Conservation (phyloP, 208 protist genomes). For the Trypanosomatidae sp. region DNA sequence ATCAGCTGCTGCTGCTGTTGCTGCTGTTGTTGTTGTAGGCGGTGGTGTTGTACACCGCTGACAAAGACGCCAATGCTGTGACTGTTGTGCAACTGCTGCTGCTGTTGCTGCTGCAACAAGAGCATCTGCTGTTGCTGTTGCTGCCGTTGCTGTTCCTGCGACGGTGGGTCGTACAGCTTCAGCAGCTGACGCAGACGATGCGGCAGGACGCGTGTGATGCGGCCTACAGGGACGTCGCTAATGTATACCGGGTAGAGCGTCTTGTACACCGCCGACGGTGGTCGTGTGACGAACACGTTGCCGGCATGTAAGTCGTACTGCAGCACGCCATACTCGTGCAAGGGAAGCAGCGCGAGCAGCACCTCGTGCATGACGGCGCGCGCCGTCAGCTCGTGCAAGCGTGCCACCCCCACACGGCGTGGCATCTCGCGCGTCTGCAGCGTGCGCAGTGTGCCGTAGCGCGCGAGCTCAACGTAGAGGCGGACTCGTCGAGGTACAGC, state of each 20-base stretch:
- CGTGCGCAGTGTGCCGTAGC: constrained; percentile 38
- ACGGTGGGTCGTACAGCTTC: no score
- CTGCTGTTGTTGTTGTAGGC: not conserved
- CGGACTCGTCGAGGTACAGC: constrained; percentile 22
- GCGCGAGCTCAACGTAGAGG: constrained; percentile 55
- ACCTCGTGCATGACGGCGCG: constrained; percentile 70
- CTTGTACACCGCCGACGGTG: constrained; percentile 28
- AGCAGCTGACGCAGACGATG: no score
- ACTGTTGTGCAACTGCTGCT: no score
- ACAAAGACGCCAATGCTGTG: no score
- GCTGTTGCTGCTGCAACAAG: no score
- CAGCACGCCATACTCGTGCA: constrained; percentile 54
- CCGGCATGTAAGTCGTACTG: constrained; percentile 64
- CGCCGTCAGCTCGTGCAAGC: constrained; percentile 62
- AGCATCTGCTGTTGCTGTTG: no score
- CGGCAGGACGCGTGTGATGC: no score
- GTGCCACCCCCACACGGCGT: constrained; percentile 19
- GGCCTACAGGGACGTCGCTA: constrained; percentile 37
- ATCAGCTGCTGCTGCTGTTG: not conserved
- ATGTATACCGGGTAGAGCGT: constrained; percentile 73
- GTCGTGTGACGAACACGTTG: constrained; percentile 36
- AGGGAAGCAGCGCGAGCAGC: constrained; percentile 51
- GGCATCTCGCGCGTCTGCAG: constrained; percentile 31
- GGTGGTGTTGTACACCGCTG: no score
- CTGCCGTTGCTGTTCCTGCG: no score